phyloP scores from a whole-genome alignment of 1,284 basidiomycete genomes.

The Cerioporus squamosus region DNA sequence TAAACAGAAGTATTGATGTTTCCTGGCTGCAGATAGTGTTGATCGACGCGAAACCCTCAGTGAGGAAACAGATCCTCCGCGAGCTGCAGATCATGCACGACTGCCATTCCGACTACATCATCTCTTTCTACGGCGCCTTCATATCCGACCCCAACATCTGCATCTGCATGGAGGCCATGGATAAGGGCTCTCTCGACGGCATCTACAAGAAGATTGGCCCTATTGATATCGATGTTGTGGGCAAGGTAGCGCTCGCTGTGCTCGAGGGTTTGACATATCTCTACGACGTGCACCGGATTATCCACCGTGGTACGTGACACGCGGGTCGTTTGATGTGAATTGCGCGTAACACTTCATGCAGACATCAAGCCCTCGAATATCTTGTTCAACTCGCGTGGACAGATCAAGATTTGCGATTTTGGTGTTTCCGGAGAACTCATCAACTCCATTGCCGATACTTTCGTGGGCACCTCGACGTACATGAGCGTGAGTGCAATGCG shows the following conservation, averaged over 20 bases:
- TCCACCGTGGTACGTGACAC: conserved; percentile 81
- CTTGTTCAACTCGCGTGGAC: conserved; percentile 89
- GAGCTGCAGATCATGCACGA: conserved; percentile 99
- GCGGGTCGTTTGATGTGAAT: not conserved
- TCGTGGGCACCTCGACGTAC: conserved; percentile 98
- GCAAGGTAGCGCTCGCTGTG: conserved; percentile 91
- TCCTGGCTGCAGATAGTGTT: conserved; percentile 78
- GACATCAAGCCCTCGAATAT: conserved; percentile 99
- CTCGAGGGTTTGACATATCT: conserved; percentile 94
- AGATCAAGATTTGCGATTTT: conserved; percentile 99
- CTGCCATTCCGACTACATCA: conserved; percentile 92
- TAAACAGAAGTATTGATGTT: not conserved
- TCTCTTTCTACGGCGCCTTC: conserved; percentile 97
- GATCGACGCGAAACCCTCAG: conserved; percentile 95
- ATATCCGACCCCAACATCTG: conserved; percentile 96
- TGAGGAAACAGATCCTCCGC: conserved; percentile 97
- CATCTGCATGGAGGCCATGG: conserved; percentile 99
- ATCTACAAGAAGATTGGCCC: conserved; percentile 95
- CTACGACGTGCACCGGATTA: conserved; percentile 99
- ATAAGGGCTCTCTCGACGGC: conserved; percentile 87
- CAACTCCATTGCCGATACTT: conserved; percentile 98
- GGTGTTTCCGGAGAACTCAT: conserved; percentile 98
- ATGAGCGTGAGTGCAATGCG: conserved; percentile 84
- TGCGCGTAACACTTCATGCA: conserved; percentile 37
- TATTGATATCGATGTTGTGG: conserved; percentile 89